Evolutionary conservation across 306 rosid genomes (phyloP), one percentile per base, ranked within the genome.

Genomic region (Begonia fuchsioides): DNA sequence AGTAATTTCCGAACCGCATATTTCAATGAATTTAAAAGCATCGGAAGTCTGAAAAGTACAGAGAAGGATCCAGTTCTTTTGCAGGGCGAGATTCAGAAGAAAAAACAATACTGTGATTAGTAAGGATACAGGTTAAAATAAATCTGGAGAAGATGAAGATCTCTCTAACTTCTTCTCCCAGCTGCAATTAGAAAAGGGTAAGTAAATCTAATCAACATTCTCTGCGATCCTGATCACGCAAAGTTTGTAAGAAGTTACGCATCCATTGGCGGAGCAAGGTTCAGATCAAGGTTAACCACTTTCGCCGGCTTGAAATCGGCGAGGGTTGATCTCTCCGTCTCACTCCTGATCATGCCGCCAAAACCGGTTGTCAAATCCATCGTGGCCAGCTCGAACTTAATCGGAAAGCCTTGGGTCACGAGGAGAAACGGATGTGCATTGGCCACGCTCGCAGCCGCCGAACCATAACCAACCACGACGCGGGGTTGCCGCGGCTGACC

Each of bases 231-330:
- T 11, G 50, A 50, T 52, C 1, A 60, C 50, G 20, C 18, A 49
- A 48, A 59, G 26, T 16, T 19, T 9, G 12, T 20, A 32, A 39
- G 40, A 41, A 35, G 43, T 59, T 40, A 79, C 55, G 46, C 59
- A 16, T 80, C 83, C 67, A 54, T 44, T 0, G 88, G 88, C 1
- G 83, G 80, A 51, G 88, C 80, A 0, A 80, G 67, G 62, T 80
- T 80, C 17, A 80, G 88, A 68, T 80, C 83, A 13, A 80, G 83
- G 54, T 76, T 76, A 19, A 80, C 68, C 2, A 38, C 63, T 61
- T 49, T 52, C 8, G 51, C 68, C 14, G 87, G 83, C 20, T 63
- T 71, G 44, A 47, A 72, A 58, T 76, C 80, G 2, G 68, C 64
- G 32, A 63, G 72, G 8, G 76, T 72, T 10, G 83, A 72, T 0